Conservation (phyloP, 2,329 filamentous ascomycete species). For the Aspergillus pseudotamarii region DNA sequence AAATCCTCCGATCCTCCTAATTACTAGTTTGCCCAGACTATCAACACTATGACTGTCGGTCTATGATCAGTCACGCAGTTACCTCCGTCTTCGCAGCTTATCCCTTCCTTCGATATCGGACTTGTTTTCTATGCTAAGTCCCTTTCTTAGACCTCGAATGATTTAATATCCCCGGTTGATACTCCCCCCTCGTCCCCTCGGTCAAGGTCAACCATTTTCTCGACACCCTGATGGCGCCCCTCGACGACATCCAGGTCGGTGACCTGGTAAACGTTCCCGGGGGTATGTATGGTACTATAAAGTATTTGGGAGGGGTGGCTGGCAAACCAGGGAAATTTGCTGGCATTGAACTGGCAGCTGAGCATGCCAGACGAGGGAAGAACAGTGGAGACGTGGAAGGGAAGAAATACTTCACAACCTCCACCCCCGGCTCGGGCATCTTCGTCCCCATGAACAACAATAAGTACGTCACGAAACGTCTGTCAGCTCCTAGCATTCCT, state of each 20-base stretch:
- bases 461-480: constrained; percentile 60
- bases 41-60: constrained; percentile 17
- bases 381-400: constrained; percentile 96
- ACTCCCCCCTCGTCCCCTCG: background rate
- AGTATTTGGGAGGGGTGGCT: constrained; percentile 82
- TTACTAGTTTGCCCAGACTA: constrained; percentile 4
- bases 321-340: constrained; percentile 92
- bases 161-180: constrained; percentile 13
- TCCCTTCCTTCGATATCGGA: constrained; percentile 15
- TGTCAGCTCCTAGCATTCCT: constrained; percentile 42
- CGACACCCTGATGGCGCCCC: constrained; percentile 34
- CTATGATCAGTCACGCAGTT: constrained; percentile 23
- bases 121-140: constrained; percentile 11
- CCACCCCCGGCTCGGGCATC: constrained; percentile 79
- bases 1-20: constrained; percentile 14
- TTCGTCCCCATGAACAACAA: constrained; percentile 88
- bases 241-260: constrained; percentile 68
- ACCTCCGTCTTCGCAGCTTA: constrained; percentile 12
- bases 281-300: constrained; percentile 86
- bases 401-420: constrained; percentile 77
- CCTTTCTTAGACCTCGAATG: constrained; percentile 16
- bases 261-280: constrained; percentile 90
- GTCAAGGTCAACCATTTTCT: background rate
- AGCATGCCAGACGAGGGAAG: constrained; percentile 83
- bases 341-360: constrained; percentile 81